phyloP scores from a whole-genome alignment of 768 basidiomycete species.

The Tremella mesenterica region DNA sequence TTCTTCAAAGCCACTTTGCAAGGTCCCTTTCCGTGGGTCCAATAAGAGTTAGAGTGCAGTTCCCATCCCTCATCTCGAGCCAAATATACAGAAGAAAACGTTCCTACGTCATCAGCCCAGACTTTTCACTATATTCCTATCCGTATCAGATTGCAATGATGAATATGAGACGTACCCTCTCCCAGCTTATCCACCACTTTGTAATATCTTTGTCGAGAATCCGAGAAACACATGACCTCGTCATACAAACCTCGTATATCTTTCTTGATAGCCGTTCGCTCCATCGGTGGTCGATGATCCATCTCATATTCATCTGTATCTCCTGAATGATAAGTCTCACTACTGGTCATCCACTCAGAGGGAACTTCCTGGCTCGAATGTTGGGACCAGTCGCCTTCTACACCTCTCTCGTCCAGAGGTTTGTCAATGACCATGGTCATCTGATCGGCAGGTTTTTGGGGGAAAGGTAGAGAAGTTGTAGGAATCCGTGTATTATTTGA shows the following conservation, averaged over 20 bases:
- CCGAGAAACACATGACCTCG: conserved; percentile 79
- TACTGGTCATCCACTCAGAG: no score
- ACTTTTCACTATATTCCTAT: neutral
- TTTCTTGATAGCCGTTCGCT: conserved; percentile 61
- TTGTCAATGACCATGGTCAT: no score
- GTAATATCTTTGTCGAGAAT: conserved; percentile 48
- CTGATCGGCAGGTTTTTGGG: no score
- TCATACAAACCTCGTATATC: conserved; percentile 77
- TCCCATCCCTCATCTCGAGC: conserved; percentile 73
- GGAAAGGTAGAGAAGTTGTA: no score
- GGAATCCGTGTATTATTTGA: no score
- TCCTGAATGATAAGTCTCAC: conserved; percentile 40
- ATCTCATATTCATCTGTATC: conserved; percentile 39
- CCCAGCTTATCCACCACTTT: conserved; percentile 80
- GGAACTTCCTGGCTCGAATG: no score
- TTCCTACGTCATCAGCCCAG: conserved; percentile 50
- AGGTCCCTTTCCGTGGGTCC: conserved; percentile 43
- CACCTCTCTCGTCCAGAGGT: no score
- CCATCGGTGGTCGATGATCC: conserved; percentile 48
- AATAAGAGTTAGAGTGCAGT: conserved; percentile 49
- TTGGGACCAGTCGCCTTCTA: conserved; percentile 9
- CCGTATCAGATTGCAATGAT: neutral
- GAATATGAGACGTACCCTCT: conserved; percentile 49
- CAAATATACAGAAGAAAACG: conserved; percentile 99
- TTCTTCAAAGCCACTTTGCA: conserved; percentile 87